A percentile compares a stretch with the other conserved stretches of the same genome.
These are phyloP conservation scores for Corynascus novoguineensis DNA, from an alignment of 495 filamentous ascomycete genomes.

Conservation along the genomic window DNA sequence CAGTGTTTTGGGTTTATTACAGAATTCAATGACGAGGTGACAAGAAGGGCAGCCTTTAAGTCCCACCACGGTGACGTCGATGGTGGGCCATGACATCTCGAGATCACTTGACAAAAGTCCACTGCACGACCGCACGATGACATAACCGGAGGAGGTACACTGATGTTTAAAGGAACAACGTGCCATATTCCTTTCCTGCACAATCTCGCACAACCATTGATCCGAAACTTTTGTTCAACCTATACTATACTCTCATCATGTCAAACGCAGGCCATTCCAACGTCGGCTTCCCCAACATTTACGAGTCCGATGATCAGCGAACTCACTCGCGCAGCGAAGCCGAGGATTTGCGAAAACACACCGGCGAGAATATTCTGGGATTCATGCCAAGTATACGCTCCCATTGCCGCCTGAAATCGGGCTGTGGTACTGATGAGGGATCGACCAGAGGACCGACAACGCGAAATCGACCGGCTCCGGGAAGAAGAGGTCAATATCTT, in stretches of 20 bases:
- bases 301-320: conserved; percentile 23
- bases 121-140: conserved; percentile 4
- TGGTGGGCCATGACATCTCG: not conserved
- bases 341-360: conserved; percentile 15
- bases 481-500: conserved; percentile 7
- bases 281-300: conserved; percentile 18
- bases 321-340: conserved; percentile 16
- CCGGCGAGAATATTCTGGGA: conserved; percentile 24
- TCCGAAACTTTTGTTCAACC: not conserved
- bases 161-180: not conserved
- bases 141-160: not conserved
- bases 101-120: not conserved
- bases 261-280: conserved; percentile 19
- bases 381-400: conserved; percentile 20
- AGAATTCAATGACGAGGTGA: too few relatives aligned
- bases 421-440: not conserved
- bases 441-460: conserved; percentile 16
- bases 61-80: conserved; percentile 4
- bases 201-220: not conserved
- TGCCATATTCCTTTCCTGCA: not conserved
- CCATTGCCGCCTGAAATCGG: too few relatives aligned
- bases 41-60: not conserved
- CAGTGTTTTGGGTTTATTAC: too few relatives aligned
- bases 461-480: conserved; percentile 15
- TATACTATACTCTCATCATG: conserved; percentile 4